Evolutionary conservation across 371 early-diverging fungal genomes (phyloP), one percentile per base, ranked within the genome.

Genomic region (Rhizopus sp.): DNA sequence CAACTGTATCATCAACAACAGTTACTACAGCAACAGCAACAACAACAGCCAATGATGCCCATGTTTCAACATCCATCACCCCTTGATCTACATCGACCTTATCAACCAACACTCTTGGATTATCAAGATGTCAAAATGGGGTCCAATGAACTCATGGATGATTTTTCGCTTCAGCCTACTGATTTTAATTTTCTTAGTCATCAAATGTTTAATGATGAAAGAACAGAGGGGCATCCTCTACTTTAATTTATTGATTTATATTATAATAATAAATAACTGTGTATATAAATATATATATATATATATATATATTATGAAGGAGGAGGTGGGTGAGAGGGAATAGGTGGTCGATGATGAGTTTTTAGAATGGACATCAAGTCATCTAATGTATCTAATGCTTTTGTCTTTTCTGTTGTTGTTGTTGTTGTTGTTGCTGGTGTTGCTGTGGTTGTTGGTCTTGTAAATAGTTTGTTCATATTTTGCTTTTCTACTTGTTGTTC

Each of bases 301-400:
- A 12, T 38, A 38, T n/a, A n/a, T 23, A 37, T 23, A 23, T 23
- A 1, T 46, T 23, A 29, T 46, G 16, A 29, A 7, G 9, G 23
- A 29, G 35, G 61, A 51, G 45, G 55, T 56, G n/a, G 67, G 32
- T 50, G 59, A 48, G 59, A 53, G 50, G 30, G 61, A 55, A 59
- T 62, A 44, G 60, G 64, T 33, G 49, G 70, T 56, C 44, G 64
- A 29, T 49, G 55, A 30, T 63, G 67, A 47, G 59, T 62, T 42
- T 55, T 58, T 46, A 67, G 49, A 12, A 67, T 62, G 15, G 63
- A 52, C 5, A 67, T 57, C 7, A 67, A 48, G 38, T 67, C 59
- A 62, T 67, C 67, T 8, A 51, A 37, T 6, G 41, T 41, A 41
- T 41, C 41, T 46, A 66, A 53, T 3, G 47, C 60, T 44, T 51